Evolutionary conservation across 352 stramenopile genomes (phyloP), one percentile per base, ranked within the genome.

Genomic region (Phytophthora uliginosa): DNA sequence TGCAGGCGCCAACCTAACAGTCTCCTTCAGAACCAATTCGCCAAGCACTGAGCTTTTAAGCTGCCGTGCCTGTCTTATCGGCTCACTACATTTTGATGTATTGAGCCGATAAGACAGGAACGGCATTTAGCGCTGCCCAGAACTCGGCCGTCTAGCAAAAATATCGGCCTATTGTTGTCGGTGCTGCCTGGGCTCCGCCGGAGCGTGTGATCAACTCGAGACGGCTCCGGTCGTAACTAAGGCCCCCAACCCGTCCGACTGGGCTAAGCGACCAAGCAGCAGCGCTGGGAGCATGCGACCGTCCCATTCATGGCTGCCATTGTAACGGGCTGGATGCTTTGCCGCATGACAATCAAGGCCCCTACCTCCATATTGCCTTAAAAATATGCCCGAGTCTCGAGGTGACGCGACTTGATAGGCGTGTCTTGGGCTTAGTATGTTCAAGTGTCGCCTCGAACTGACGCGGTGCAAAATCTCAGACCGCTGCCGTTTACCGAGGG

Each of bases 81-180:
- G 28, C 28, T 31, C 28, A 31, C 7, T 31, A 26, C 24, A 26
- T n/a, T n/a, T n/a, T n/a, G n/a, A n/a, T n/a, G n/a, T n/a, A n/a
- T n/a, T n/a, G n/a, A n/a, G n/a, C n/a, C n/a, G n/a, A n/a, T n/a
- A n/a, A n/a, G n/a, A n/a, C n/a, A n/a, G n/a, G n/a, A n/a, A n/a
- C 64, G 59, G 47, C 54, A 71, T 57, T 48, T 33, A 20, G 48
- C n/a, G 8, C 48, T 52, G 50, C 65, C 28, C 61, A 76, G 51
- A 66, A 69, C 26, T 50, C 20, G 9, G 18, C 9, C 17, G 18
- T 13, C 34, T 31, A 38, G 38, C 66, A 68, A 78, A 74, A 78
- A 74, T 74, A 78, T 31, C 40, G 31, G 18, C 60, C 66, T 78
- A 72, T 72, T 72, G 47, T 71, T 63, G 50, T 71, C 66, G 26